Evolutionary conservation across 495 filamentous ascomycete genomes (phyloP).

Genomic region (Hyaloscypha finlandica): DNA sequence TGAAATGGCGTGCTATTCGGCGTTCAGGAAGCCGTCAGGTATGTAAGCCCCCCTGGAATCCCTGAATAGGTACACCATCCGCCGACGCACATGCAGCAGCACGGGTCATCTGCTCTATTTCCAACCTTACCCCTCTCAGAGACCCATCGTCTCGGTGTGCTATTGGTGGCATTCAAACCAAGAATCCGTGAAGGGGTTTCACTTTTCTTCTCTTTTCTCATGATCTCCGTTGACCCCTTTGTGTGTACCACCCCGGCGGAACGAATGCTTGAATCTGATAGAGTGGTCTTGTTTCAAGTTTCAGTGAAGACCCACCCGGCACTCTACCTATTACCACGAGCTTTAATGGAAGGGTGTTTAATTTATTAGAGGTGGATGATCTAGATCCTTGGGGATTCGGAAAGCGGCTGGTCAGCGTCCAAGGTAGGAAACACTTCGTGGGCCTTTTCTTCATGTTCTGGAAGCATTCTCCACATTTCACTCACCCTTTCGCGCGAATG

Average conservation of each 20-base stretch:
- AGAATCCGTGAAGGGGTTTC: neutral
- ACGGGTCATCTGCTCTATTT: neutral
- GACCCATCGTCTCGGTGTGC: neutral
- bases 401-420: neutral
- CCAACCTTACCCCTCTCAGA: neutral
- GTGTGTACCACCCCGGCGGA: neutral
- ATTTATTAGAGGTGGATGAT: neutral
- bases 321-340: neutral
- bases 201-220: neutral
- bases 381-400: neutral
- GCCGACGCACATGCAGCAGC: neutral
- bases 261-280: constrained; percentile 4
- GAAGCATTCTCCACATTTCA: neutral
- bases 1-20: neutral
- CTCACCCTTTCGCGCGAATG: neutral
- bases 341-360: neutral
- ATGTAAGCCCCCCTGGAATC: neutral
- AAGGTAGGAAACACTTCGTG: neutral
- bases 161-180: constrained; percentile 3
- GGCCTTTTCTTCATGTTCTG: neutral
- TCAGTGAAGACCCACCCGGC: neutral
- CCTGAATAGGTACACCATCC: neutral
- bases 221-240: neutral
- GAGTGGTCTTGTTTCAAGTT: constrained; percentile 9
- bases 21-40: neutral